These are phyloP conservation scores for Blumeriella jaapii DNA, from an alignment of 2,329 filamentous ascomycete genomes.

Conservation along the genomic window DNA sequence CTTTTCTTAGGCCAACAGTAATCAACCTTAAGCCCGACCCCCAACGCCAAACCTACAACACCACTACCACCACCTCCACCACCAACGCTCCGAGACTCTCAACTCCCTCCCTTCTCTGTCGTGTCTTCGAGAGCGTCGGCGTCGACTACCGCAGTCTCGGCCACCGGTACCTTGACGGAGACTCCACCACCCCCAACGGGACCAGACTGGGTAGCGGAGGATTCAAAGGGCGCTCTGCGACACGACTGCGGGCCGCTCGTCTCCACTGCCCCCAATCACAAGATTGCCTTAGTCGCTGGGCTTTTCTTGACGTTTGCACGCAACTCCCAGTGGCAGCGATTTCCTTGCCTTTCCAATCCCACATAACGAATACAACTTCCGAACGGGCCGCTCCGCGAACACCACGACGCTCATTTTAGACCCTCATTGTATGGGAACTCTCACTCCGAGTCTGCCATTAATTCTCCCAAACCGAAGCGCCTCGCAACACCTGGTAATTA, in stretches of 20 bases:
- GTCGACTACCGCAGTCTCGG: conserved; percentile 8
- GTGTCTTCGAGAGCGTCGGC: no score
- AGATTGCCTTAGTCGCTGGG: conserved; percentile 11
- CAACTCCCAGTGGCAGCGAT: conserved; percentile 20
- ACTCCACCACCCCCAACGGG: no score
- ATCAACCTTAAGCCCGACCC: conserved; percentile 9
- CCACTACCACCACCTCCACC: no score
- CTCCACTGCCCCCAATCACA: no score
- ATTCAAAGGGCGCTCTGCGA: no score
- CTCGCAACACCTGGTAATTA: conserved; percentile 19
- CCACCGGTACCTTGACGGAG: no score
- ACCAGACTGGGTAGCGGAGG: no score
- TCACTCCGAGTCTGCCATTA: conserved; percentile 16
- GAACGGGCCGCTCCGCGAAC: conserved; percentile 5
- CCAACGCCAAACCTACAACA: conserved; percentile 12
- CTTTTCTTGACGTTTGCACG: conserved; percentile 10
- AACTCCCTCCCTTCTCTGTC: background rate
- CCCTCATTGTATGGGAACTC: conserved; percentile 10
- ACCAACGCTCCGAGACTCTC: no score
- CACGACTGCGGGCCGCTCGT: conserved; percentile 10
- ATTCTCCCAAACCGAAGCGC: conserved; percentile 19
- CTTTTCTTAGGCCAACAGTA: conserved; percentile 15
- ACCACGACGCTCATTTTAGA: conserved; percentile 9
- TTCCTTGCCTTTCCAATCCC: conserved; percentile 3
- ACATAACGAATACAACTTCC: conserved; percentile 4